A percentile compares a stretch with the other conserved stretches of the same genome.
Evolutionary conservation across 495 filamentous ascomycete genomes (phyloP).

Genomic region (Podospora appendiculata): DNA sequence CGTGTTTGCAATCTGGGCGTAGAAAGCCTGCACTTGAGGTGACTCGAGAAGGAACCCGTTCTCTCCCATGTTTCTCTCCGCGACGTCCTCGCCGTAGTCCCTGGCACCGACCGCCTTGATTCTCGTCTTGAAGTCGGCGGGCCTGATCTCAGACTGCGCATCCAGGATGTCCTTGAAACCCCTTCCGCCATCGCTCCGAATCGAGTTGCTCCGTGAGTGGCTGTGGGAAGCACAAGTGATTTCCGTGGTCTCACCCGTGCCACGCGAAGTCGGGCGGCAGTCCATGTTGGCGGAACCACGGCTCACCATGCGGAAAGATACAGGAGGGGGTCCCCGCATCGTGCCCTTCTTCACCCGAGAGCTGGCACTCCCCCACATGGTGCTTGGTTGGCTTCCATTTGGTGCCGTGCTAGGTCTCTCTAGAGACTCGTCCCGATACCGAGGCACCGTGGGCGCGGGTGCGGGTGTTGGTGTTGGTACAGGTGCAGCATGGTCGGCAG

Average conservation of each 20-base stretch:
- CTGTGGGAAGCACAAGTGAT: not conserved
- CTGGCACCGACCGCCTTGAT: conserved; percentile 36
- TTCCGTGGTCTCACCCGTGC: conserved; percentile 1
- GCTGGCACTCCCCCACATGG: not conserved
- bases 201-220: conserved; percentile 14
- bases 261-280: conserved; percentile 9
- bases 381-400: conserved; percentile 3
- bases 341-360: conserved; percentile 8
- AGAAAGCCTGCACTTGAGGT: conserved; percentile 22
- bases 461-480: no score
- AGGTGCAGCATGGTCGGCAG: conserved; percentile 5
- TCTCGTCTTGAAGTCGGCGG: conserved; percentile 34
- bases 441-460: conserved; percentile 23
- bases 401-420: conserved; percentile 36
- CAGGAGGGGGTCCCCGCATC: conserved; percentile 12
- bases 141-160: conserved; percentile 40
- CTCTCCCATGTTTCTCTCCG: conserved; percentile 41
- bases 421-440: conserved; percentile 11
- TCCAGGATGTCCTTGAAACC: conserved; percentile 43
- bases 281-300: conserved; percentile 1
- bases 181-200: conserved; percentile 11
- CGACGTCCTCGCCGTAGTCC: conserved; percentile 49
- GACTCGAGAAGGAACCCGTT: conserved; percentile 25
- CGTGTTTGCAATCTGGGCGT: conserved; percentile 8
- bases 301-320: conserved; percentile 18